These are phyloP conservation scores for Mycosarcoma maydis DNA, from an alignment of 1,284 basidiomycete genomes.

Conservation along the genomic window DNA sequence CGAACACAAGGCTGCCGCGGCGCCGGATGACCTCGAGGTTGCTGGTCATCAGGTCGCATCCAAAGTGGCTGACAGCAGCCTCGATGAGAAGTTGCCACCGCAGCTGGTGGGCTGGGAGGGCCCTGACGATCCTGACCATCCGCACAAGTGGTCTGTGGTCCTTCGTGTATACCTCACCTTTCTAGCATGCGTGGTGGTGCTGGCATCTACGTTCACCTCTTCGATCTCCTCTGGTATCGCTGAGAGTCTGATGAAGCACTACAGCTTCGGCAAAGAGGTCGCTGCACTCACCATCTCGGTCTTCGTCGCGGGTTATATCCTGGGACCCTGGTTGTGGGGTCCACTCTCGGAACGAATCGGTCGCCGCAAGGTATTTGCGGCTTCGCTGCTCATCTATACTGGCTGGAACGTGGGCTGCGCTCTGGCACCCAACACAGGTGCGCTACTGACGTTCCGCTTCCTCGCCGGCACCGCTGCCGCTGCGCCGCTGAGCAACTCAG, in stretches of 20 bases:
- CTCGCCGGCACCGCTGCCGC: constrained; percentile 74
- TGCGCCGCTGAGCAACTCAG: constrained; percentile 69
- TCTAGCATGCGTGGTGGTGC: constrained; percentile 73
- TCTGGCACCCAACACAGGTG: constrained; percentile 73
- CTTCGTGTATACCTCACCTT: constrained; percentile 76
- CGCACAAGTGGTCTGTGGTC: constrained; percentile 73
- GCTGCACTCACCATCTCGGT: constrained; percentile 75
- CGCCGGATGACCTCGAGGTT: constrained; percentile 1
- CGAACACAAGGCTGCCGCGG: too few species aligned
- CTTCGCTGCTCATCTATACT: constrained; percentile 72
- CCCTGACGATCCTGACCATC: constrained; percentile 70
- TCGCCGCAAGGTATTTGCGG: constrained; percentile 75
- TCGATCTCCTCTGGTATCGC: constrained; percentile 77
- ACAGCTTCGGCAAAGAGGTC: constrained; percentile 73
- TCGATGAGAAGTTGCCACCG: too few species aligned
- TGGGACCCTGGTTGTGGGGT: constrained; percentile 71
- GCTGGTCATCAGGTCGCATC: background rate
- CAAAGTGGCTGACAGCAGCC: too few species aligned
- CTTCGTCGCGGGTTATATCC: constrained; percentile 74
- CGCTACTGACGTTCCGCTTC: constrained; percentile 76
- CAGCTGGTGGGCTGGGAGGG: constrained; percentile 59
- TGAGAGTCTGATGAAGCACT: constrained; percentile 71
- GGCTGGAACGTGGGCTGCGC: constrained; percentile 76
- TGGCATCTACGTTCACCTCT: constrained; percentile 77
- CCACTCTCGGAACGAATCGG: constrained; percentile 73